Evolutionary conservation across 768 basidiomycete genomes (phyloP).

Genomic region (Leccinellum rugosiceps): DNA sequence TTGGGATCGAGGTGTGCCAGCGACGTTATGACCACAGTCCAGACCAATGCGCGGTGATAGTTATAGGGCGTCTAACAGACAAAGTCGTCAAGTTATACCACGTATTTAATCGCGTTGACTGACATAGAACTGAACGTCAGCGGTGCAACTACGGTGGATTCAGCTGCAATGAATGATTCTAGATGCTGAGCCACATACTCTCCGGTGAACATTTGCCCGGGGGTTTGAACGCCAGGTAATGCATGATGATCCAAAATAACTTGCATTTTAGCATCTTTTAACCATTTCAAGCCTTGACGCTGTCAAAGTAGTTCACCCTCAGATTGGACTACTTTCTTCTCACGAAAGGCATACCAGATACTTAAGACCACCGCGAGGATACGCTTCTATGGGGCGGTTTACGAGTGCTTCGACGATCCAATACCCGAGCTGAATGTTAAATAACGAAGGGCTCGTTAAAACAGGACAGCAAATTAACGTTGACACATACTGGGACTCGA

Average conservation of each 20-base stretch:
- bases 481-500: constrained; percentile 60
- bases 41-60: constrained; percentile 74
- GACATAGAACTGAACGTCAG: constrained; percentile 72
- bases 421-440: constrained; percentile 59
- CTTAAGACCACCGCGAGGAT: constrained; percentile 64
- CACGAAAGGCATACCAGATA: constrained; percentile 48
- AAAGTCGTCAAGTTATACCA: not conserved
- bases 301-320: constrained; percentile 23
- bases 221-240: constrained; percentile 63
- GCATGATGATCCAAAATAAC: constrained; percentile 72
- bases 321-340: not conserved
- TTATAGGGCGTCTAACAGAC: constrained; percentile 53
- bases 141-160: constrained; percentile 51
- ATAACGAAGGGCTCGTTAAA: not conserved
- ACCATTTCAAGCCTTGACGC: constrained; percentile 60
- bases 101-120: constrained; percentile 14
- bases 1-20: constrained; percentile 66
- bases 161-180: not conserved
- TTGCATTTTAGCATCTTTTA: constrained; percentile 59
- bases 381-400: constrained; percentile 55
- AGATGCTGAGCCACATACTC: constrained; percentile 35
- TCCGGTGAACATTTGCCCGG: constrained; percentile 67
- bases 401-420: constrained; percentile 80
- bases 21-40: constrained; percentile 77
- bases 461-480: not conserved